A percentile compares a stretch with the other conserved stretches of the same genome.
Evolutionary conservation across 257 asterid genomes (phyloP).

Genomic region (Gynochthodes officinalis): DNA sequence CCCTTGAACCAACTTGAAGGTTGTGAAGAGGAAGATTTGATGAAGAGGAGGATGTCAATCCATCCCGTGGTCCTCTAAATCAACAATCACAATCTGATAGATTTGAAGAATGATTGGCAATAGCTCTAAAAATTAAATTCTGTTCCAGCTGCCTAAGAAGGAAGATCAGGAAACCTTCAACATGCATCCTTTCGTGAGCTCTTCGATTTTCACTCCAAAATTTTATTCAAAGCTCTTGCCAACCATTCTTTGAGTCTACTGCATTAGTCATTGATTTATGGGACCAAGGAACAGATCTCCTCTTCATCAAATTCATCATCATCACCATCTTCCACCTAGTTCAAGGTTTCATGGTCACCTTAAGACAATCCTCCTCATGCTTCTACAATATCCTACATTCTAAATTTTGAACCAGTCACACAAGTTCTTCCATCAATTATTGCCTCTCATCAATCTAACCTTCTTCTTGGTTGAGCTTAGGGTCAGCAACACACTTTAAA

Average conservation of each 20-base stretch:
- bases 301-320: not conserved
- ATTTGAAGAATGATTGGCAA: no score
- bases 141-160: not conserved
- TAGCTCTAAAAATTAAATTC: not conserved
- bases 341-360: not conserved
- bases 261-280: not conserved
- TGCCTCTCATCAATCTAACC: not conserved
- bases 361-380: no score
- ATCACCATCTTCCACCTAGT: not conserved
- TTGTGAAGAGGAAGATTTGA: not conserved
- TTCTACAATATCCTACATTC: not conserved
- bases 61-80: not conserved
- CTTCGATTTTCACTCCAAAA: no score
- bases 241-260: not conserved
- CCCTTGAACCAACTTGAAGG: not conserved
- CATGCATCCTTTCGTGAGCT: no score
- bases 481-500: no score
- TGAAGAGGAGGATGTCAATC: no score
- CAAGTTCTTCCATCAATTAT: not conserved
- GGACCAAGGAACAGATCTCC: not conserved
- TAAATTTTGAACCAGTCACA: not conserved
- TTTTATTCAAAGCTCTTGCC: not conserved
- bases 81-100: not conserved
- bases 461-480: not conserved
- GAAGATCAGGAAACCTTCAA: not conserved